These are phyloP conservation scores for Eudorina sp. DNA, from an alignment of 139 green algal genomes.

Conservation along the genomic window DNA sequence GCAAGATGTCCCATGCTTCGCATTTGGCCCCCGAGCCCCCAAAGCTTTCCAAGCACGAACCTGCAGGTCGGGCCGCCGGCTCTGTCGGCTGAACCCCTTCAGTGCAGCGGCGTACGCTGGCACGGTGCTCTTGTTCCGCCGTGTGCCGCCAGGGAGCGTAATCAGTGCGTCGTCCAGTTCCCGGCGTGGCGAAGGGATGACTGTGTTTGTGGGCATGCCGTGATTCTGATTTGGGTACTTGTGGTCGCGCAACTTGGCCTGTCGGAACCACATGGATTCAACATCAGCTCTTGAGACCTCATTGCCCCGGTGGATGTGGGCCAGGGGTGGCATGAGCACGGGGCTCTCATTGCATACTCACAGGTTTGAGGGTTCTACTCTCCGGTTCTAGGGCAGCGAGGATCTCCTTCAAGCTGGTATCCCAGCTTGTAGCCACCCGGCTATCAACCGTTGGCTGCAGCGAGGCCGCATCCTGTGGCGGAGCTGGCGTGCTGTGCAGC, in stretches of 20 bases:
- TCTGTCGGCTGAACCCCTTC: conserved; percentile 29
- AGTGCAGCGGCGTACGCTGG: neutral
- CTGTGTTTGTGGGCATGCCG: neutral
- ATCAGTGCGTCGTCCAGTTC: conserved; percentile 15
- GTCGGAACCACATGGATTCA: neutral
- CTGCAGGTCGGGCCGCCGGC: conserved; percentile 18
- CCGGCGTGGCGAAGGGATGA: neutral
- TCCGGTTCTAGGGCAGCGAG: conserved; percentile 27
- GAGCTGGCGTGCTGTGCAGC: neutral
- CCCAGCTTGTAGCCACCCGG: conserved; percentile 32
- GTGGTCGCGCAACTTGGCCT: conserved; percentile 45
- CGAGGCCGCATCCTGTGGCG: neutral
- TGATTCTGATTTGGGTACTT: conserved; percentile 43
- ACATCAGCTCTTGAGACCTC: neutral
- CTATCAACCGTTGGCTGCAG: neutral
- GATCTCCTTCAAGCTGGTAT: conserved; percentile 47
- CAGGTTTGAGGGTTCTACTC: neutral
- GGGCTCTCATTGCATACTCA: neutral
- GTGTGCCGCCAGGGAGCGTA: neutral
- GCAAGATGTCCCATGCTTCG: no score
- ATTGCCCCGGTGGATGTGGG: neutral
- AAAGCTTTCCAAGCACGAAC: neutral
- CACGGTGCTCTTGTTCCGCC: neutral
- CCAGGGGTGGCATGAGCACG: no score
- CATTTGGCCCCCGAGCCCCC: neutral